Percentiles rank a stretch among this genome's conserved stretches.
phyloP scores from a whole-genome alignment of 2,329 filamentous ascomycete species.

The Claviceps arundinis region DNA sequence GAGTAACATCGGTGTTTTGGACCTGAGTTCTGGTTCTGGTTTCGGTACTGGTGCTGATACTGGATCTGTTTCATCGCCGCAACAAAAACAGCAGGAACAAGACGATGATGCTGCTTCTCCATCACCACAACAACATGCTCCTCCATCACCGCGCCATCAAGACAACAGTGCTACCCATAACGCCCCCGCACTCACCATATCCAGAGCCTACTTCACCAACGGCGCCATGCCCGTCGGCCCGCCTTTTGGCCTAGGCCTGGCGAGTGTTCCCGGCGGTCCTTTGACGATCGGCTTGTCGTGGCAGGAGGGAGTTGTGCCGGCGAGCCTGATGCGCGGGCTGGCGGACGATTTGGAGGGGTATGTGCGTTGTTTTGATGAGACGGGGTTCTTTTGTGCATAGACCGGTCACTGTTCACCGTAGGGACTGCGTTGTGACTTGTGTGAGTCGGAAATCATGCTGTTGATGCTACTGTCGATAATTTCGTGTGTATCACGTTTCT shows the following conservation, averaged over 20 bases:
- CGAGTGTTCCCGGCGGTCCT: conserved; percentile 27
- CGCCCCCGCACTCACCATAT: conserved; percentile 21
- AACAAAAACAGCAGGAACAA: conserved; percentile 1
- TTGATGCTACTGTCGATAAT: no score
- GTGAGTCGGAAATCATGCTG: no score
- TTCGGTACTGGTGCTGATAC: no score
- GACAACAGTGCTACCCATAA: no score
- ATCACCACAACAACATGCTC: no score
- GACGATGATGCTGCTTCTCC: background rate
- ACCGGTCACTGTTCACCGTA: no score
- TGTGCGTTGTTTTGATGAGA: conserved; percentile 10
- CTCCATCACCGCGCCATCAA: background rate
- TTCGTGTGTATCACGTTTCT: no score
- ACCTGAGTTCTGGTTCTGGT: background rate
- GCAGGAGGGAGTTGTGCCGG: conserved; percentile 31
- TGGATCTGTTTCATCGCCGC: no score
- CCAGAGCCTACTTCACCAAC: conserved; percentile 36
- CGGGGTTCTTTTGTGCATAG: conserved; percentile 7
- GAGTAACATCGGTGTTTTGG: conserved; percentile 36
- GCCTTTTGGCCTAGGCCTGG: conserved; percentile 31
- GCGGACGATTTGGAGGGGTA: conserved; percentile 20
- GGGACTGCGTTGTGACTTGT: no score
- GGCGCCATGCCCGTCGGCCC: conserved; percentile 29
- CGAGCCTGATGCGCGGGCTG: conserved; percentile 23
- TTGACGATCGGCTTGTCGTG: conserved; percentile 33